Evolutionary conservation across 108 stramenopile genomes (phyloP).

Genomic region (Nitzschia palea): DNA sequence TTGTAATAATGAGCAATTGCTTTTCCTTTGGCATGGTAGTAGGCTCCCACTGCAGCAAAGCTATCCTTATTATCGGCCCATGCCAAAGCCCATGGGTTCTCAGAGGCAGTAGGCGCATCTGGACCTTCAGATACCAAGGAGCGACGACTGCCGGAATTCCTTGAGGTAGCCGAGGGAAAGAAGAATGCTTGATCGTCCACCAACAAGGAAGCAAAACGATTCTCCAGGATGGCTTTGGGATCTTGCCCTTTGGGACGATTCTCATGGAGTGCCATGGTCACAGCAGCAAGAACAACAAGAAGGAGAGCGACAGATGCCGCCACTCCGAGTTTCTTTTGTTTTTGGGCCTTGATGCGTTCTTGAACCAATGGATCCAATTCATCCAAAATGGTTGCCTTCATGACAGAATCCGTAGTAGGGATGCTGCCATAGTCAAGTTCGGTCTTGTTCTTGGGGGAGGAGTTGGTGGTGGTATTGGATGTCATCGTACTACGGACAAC

Average conservation of each 20-base stretch:
- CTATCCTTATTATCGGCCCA: constrained; percentile 2
- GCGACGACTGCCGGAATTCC: not conserved
- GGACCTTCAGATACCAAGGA: not conserved
- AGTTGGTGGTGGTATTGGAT: not conserved
- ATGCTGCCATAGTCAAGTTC: not conserved
- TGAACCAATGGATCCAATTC: not conserved
- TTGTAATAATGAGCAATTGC: constrained; percentile 15
- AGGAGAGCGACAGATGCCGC: not conserved
- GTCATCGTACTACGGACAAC: not conserved
- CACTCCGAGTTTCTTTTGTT: constrained; percentile 3
- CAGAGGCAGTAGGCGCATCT: not conserved
- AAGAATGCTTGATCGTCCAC: constrained; percentile 12
- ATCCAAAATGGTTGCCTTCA: not conserved
- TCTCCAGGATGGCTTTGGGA: not conserved
- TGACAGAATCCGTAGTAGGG: not conserved
- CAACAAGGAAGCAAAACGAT: constrained; percentile 1
- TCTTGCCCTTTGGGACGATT: not conserved
- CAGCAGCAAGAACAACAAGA: not conserved
- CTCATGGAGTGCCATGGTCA: not conserved
- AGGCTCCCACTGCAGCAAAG: constrained; percentile 8
- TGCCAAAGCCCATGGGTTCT: constrained; percentile 11
- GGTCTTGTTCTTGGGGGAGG: not conserved
- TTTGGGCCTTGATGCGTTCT: not conserved
- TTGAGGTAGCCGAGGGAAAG: not conserved
- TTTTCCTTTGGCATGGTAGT: constrained; percentile 17